Percentiles rank a stretch among this genome's conserved stretches.
These are phyloP conservation scores for Tillandsia leiboldiana DNA, from an alignment of 176 grass and related monocot species.

Conservation along the genomic window DNA sequence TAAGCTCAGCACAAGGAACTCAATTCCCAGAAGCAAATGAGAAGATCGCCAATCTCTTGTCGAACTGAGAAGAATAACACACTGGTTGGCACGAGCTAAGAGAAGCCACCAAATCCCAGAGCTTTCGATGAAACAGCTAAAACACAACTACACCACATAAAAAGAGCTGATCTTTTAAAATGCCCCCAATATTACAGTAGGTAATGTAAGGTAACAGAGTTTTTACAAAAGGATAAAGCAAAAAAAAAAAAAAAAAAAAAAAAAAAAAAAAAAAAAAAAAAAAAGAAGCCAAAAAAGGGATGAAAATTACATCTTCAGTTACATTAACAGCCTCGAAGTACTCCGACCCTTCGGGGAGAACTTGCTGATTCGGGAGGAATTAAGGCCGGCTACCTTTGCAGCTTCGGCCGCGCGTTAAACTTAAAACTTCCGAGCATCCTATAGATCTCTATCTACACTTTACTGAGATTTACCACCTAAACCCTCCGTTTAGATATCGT, in stretches of 20 bases:
- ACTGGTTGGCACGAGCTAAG: too few relatives aligned
- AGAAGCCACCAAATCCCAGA: too few relatives aligned
- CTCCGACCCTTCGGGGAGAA: conserved; percentile 26
- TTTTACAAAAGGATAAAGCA: background rate
- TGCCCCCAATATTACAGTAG: too few relatives aligned
- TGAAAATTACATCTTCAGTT: background rate
- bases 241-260: background rate
- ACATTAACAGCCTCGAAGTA: conserved; percentile 9
- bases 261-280: background rate
- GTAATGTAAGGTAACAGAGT: background rate
- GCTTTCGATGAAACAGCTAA: too few relatives aligned
- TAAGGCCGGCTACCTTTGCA: conserved; percentile 58
- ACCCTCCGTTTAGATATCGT: conserved; percentile 9
- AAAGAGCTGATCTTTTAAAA: too few relatives aligned
- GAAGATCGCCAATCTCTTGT: too few relatives aligned
- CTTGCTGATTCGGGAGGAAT: conserved; percentile 29
- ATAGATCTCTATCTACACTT: conserved; percentile 49
- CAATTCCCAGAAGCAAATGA: too few relatives aligned
- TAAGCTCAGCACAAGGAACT: too few relatives aligned
- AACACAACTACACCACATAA: too few relatives aligned
- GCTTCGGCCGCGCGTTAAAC: conserved; percentile 18
- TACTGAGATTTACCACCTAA: conserved; percentile 15
- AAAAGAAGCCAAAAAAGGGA: background rate
- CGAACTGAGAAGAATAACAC: too few relatives aligned
- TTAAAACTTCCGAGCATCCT: conserved; percentile 29